Conservation (phyloP, 768 basidiomycete genomes). For the Hypholoma sublateritium region DNA sequence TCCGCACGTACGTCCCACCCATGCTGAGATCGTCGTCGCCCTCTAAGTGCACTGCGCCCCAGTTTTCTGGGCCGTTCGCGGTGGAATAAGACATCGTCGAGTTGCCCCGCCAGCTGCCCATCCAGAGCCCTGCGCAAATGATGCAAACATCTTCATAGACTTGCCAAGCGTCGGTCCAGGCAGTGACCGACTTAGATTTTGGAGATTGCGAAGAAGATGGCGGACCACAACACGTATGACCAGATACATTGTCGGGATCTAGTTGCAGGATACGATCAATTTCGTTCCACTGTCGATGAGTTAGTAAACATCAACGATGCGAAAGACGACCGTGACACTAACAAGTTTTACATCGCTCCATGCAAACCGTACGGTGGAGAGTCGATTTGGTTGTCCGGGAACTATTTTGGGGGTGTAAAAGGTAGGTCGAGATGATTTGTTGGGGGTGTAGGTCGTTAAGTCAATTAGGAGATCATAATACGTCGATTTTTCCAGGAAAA, state of each 20-base stretch:
- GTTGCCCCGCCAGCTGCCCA: conserved; percentile 62
- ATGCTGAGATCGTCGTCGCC: conserved; percentile 64
- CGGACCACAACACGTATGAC: conserved; percentile 36
- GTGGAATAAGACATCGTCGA: conserved; percentile 49
- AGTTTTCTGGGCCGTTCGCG: conserved; percentile 46
- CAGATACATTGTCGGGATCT: conserved; percentile 37
- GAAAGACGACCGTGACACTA: conserved; percentile 24
- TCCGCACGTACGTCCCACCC: conserved; percentile 43
- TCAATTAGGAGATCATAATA: conserved; percentile 84
- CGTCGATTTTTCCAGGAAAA: conserved; percentile 78
- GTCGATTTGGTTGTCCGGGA: conserved; percentile 40
- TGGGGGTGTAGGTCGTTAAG: conserved; percentile 64
- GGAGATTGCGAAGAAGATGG: conserved; percentile 24
- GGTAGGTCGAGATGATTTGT: conserved; percentile 61
- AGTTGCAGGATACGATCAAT: conserved; percentile 67
- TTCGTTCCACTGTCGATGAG: conserved; percentile 64
- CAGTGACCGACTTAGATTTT: conserved; percentile 40
- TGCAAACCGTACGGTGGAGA: conserved; percentile 68
- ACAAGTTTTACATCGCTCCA: conserved; percentile 85
- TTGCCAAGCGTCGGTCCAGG: conserved; percentile 77
- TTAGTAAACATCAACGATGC: background rate
- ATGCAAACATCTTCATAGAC: conserved; percentile 86
- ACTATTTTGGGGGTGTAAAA: conserved; percentile 60
- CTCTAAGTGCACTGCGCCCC: conserved; percentile 60
- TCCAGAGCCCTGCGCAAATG: conserved; percentile 81